Evolutionary conservation across 768 basidiomycete genomes (phyloP).

Genomic region (Mycena floridula): DNA sequence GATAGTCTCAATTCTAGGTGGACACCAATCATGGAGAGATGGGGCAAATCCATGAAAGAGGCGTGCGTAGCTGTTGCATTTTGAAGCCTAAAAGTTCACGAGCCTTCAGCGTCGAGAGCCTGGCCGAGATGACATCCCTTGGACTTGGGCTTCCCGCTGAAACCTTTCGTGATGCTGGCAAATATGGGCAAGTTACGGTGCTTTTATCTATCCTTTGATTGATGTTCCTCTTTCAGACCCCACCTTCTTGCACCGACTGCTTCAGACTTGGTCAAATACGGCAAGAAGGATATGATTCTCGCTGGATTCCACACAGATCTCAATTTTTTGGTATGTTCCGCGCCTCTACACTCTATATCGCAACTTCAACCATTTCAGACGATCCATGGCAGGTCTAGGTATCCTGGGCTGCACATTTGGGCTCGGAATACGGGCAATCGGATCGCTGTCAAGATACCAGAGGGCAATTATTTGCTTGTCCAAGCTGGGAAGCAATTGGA

Average conservation of each 20-base stretch:
- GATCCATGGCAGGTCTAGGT: slow-evolving; percentile 83
- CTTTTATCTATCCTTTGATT: not conserved
- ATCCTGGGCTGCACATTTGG: slow-evolving; percentile 91
- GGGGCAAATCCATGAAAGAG: slow-evolving; percentile 85
- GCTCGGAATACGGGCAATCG: slow-evolving; percentile 90
- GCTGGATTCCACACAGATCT: slow-evolving; percentile 95
- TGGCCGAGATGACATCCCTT: slow-evolving; percentile 84
- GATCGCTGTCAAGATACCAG: slow-evolving; percentile 81
- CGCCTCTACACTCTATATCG: too few species aligned
- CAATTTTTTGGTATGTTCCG: slow-evolving; percentile 87
- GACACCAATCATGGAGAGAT: slow-evolving; percentile 71
- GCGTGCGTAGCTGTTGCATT: slow-evolving; percentile 48
- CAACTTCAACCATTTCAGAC: too few species aligned
- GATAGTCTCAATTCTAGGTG: slow-evolving; percentile 53
- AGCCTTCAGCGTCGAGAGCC: slow-evolving; percentile 61
- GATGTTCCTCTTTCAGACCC: slow-evolving; percentile 47
- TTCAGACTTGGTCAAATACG: slow-evolving; percentile 80
- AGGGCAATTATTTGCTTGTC: slow-evolving; percentile 77
- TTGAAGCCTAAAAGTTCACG: slow-evolving; percentile 1
- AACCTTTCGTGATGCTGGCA: slow-evolving; percentile 74
- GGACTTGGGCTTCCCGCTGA: slow-evolving; percentile 70
- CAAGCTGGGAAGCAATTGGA: slow-evolving; percentile 97
- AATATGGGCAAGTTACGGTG: slow-evolving; percentile 61
- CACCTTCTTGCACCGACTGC: slow-evolving; percentile 93
- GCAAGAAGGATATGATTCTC: slow-evolving; percentile 73